Conservation (phyloP, 192 early-diverging fungal species). For the Diversispora epigaea region DNA sequence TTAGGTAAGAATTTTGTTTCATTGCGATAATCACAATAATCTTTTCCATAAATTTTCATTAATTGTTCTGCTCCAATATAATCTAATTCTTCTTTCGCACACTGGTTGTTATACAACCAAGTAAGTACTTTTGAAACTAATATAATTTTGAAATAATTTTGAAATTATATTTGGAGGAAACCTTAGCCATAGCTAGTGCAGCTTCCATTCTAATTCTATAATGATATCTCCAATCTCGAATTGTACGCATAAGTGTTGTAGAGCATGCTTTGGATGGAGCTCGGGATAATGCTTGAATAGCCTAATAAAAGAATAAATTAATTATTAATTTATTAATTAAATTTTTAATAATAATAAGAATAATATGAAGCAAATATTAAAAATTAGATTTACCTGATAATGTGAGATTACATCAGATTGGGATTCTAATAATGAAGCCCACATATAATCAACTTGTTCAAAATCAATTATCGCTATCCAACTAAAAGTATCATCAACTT, state of each 20-base stretch:
- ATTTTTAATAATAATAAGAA: not conserved
- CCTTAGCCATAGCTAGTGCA: constrained; percentile 64
- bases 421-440: constrained; percentile 86
- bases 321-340: not conserved
- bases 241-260: constrained; percentile 72
- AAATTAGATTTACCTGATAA: constrained; percentile 60
- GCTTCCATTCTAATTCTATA: constrained; percentile 87
- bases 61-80: constrained; percentile 75
- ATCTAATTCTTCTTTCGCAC: constrained; percentile 55
- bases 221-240: constrained; percentile 77
- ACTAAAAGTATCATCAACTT: constrained; percentile 89
- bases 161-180: constrained; percentile 14
- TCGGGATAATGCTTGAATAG: constrained; percentile 63
- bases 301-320: constrained; percentile 38
- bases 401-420: constrained; percentile 92
- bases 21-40: constrained; percentile 63
- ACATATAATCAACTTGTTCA: constrained; percentile 92
- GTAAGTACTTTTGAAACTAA: not conserved
- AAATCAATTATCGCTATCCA: constrained; percentile 90
- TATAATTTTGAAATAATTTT: not conserved
- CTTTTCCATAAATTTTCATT: constrained; percentile 68
- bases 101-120: constrained; percentile 30
- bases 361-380: not conserved
- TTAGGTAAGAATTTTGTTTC: constrained; percentile 62
- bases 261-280: constrained; percentile 66